A percentile compares a stretch with the other conserved stretches of the same genome.
Conservation (phyloP, 1,139 yeast species). For the Blastobotrys serpentis region DNA sequence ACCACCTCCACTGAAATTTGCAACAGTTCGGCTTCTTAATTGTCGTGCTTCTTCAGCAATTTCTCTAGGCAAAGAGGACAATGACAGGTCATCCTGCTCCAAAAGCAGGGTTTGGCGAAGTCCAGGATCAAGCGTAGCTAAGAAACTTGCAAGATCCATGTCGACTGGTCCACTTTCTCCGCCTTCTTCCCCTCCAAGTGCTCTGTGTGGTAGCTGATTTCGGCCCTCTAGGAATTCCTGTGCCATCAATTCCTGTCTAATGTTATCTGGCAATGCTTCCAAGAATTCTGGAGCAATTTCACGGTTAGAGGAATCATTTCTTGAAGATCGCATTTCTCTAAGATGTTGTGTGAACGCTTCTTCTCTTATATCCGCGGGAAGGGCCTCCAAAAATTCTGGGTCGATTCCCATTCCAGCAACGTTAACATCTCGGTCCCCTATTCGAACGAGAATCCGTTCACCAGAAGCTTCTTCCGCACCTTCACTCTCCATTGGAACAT, state of each 20-base stretch:
- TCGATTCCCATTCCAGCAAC: slow-evolving; percentile 90
- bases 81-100: slow-evolving; percentile 38
- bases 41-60: slow-evolving; percentile 38
- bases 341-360: slow-evolving; percentile 89
- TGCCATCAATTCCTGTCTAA: slow-evolving; percentile 70
- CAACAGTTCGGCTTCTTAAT: slow-evolving; percentile 29
- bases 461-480: slow-evolving; percentile 19
- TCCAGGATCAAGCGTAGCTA: slow-evolving; percentile 40
- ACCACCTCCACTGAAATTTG: slow-evolving; percentile 19
- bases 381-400: slow-evolving; percentile 84
- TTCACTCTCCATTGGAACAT: slow-evolving; percentile 18
- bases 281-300: slow-evolving; percentile 82
- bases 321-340: slow-evolving; percentile 49
- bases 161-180: slow-evolving; percentile 28
- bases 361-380: slow-evolving; percentile 91
- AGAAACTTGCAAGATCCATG: slow-evolving; percentile 34
- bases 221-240: slow-evolving; percentile 48
- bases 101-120: slow-evolving; percentile 38
- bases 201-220: slow-evolving; percentile 10
- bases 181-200: slow-evolving; percentile 29
- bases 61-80: slow-evolving; percentile 35
- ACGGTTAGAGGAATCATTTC: slow-evolving; percentile 44
- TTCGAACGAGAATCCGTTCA: slow-evolving; percentile 66
- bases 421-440: slow-evolving; percentile 80
- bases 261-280: slow-evolving; percentile 73